Evolutionary conservation across 1,284 basidiomycete genomes (phyloP), one percentile per base, ranked within the genome.

Genomic region (Boletellus deceptivus): DNA sequence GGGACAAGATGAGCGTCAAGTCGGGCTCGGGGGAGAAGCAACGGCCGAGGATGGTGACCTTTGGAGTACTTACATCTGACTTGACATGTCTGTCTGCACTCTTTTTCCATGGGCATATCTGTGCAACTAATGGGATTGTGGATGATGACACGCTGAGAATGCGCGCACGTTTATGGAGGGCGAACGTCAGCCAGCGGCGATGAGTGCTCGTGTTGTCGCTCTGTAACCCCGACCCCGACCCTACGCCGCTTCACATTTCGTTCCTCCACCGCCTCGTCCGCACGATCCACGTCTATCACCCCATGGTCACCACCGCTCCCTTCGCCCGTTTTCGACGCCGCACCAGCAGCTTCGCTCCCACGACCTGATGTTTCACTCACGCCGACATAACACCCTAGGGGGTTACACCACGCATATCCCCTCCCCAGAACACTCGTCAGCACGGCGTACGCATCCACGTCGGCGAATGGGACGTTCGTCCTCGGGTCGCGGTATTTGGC

Each of bases 401-500:
- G 65, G 16, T 76, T 70, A 62, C 72, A 80, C 88, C 89, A 90
- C 4, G 79, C 70, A 60, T 80, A 88, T 52, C 82, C 78, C 59
- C 89, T 84, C 13, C 72, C 69, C 20, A 91, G 61, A 3, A 91
- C 56, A 39, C 70, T 70, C 5, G 78, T 82, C 35, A 93, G 69
- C 2, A 75, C 76, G 33, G 76, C 63, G 63, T 81, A 94, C 11
- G 88, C 89, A n/a, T 71, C 68, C 5, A 78, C 63, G 55, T 85
- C 79, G 3, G 89, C 87, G 63, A 82, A 94, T 0, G 91, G 88
- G 3, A 89, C 83, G 9, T 84, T 83, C 0, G 86, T 86, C 35
- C 82, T 74, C 4, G 91, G 89, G 62, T 93, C 91, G 34, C 80
- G 65, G 62, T 93, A 94, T 27, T 73, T 76, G 4, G 85, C 86